phyloP scores from a whole-genome alignment of 1,284 basidiomycete species.

The Leccinum fuscescens region DNA sequence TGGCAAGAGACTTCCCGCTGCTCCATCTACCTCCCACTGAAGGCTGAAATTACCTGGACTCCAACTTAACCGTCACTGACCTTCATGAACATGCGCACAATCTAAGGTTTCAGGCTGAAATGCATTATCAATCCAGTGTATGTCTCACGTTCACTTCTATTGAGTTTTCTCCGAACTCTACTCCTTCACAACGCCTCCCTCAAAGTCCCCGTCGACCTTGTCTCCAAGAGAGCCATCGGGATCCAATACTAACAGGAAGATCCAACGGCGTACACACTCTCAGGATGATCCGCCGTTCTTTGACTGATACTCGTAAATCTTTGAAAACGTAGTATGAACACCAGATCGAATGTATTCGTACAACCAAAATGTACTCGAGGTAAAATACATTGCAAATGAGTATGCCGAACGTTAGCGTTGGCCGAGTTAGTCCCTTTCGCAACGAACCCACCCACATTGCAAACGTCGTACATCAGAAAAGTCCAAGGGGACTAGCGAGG shows the following conservation, averaged over 20 bases:
- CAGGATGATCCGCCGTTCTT: constrained; percentile 10
- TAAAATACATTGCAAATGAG: constrained; percentile 25
- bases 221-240: neutral
- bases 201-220: neutral
- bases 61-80: neutral
- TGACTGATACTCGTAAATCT: constrained; percentile 6
- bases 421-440: constrained; percentile 12
- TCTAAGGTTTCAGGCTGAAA: neutral
- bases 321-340: neutral
- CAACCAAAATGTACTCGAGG: constrained; percentile 23
- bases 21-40: neutral
- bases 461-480: constrained; percentile 18
- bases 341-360: constrained; percentile 14
- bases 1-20: neutral
- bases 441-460: constrained; percentile 16
- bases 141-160: constrained; percentile 1
- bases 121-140: neutral
- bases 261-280: neutral
- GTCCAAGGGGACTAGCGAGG: neutral
- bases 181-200: neutral
- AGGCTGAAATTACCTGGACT: neutral
- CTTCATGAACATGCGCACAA: neutral
- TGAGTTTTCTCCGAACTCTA: neutral
- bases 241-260: neutral
- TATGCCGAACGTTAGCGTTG: constrained; percentile 6